Conservation (phyloP, 768 basidiomycete species). For the Lentinula raphanica region DNA sequence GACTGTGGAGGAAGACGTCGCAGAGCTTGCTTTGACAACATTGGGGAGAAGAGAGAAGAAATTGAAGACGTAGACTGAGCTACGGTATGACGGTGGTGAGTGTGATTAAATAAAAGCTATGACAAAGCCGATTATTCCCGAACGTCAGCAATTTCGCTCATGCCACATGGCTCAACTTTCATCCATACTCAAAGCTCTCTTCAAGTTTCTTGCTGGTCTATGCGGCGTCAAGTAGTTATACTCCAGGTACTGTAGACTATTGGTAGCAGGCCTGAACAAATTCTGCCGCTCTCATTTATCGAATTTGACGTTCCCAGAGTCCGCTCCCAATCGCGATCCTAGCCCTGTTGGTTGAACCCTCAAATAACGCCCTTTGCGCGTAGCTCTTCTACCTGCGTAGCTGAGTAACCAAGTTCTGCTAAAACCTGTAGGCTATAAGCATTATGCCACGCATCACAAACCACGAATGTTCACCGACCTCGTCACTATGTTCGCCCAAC, state of each 20-base stretch:
- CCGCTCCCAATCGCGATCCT: no score
- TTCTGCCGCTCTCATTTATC: no score
- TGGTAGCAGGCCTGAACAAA: not conserved
- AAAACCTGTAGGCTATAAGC: not conserved
- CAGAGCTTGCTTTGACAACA: conserved; percentile 10
- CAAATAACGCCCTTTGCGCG: not conserved
- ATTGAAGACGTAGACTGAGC: conserved; percentile 3
- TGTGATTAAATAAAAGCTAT: conserved; percentile 5
- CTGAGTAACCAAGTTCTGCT: not conserved
- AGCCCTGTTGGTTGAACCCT: no score
- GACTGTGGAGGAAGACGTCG: conserved; percentile 4
- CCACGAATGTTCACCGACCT: conserved; percentile 37
- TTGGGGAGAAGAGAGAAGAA: not conserved
- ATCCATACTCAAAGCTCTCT: no score
- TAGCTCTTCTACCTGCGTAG: not conserved
- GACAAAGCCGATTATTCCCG: not conserved
- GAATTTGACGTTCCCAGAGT: no score
- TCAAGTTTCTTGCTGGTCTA: no score
- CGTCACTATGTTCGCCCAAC: conserved; percentile 77
- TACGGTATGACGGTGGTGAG: conserved; percentile 6
- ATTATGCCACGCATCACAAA: not conserved
- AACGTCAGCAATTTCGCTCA: no score
- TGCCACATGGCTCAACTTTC: no score
- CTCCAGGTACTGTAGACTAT: conserved; percentile 6
- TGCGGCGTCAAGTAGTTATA: no score